Evolutionary conservation across 2,329 filamentous ascomycete species (phyloP), one percentile per base, ranked within the genome.

Genomic region (Alternaria arborescens): DNA sequence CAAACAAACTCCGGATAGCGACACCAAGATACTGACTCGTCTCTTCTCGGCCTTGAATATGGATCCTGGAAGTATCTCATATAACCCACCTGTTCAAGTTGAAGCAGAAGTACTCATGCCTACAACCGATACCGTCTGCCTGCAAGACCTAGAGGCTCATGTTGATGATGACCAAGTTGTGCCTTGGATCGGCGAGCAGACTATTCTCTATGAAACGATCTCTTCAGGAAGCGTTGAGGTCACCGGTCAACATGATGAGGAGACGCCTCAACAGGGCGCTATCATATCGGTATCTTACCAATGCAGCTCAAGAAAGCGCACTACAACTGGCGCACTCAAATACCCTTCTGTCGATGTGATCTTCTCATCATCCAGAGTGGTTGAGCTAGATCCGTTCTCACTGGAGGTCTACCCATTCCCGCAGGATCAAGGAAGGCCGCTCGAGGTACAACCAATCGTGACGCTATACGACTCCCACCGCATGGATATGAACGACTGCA

Each of bases 181-280:
- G 2, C 18, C 38, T 41, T 22, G 38, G 38, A 11, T 1, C 11
- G 18, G 1, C 18, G 14, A 41, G n/a, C 38, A 41, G 18, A 5
- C 8, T 14, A 5, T 3, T 3, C 5, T 3, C 7, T 7, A 18
- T 11, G 3, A 6, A 41, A 14, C 18, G 10, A 3, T 3, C 0
- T 41, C 18, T 22, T 4, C 12, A 12, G 2, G 10, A 2, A 22
- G 18, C 18, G 14, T 3, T 12, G 10, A 22, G 4, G n/a, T 6
- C 8, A 11, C 10, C n/a, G 10, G 1, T 20, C 8, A 18, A 0
- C n/a, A n/a, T 1, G 3, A n/a, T 0, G 18, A 41, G 7, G 18
- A 41, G 18, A 22, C 2, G 18, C 5, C 4, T 12, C 18, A 41
- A 41, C 38, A 22, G 18, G 18, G 11, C 4, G 3, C 38, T 18